Percentiles rank a stretch among this genome's conserved stretches.
Conservation (phyloP, 2,329 filamentous ascomycete genomes). For the Cytospora piceae region DNA sequence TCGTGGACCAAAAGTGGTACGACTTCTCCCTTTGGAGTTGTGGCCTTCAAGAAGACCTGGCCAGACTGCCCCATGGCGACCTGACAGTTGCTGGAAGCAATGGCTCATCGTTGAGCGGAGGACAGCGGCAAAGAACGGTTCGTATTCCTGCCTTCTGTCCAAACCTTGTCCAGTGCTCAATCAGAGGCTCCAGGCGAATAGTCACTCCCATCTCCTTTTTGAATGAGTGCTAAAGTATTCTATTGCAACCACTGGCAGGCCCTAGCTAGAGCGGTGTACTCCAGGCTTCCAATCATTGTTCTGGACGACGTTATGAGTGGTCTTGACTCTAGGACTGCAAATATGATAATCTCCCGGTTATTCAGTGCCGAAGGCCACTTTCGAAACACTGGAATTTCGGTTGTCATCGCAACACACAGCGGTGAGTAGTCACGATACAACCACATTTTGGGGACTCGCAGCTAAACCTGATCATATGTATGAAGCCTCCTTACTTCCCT, state of each 20-base stretch:
- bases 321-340: slow-evolving; percentile 48
- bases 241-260: not conserved
- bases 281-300: slow-evolving; percentile 43
- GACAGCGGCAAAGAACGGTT: slow-evolving; percentile 21
- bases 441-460: no score
- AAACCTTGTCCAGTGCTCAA: no score
- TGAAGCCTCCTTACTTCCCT: not conserved
- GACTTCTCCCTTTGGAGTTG: slow-evolving; percentile 17
- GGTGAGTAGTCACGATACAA: not conserved
- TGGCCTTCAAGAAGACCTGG: slow-evolving; percentile 26
- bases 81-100: slow-evolving; percentile 25
- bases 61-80: slow-evolving; percentile 21
- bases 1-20: slow-evolving; percentile 29
- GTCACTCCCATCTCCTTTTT: not conserved
- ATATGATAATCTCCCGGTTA: slow-evolving; percentile 46
- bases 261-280: slow-evolving; percentile 52
- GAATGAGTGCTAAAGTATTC: not conserved
- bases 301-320: slow-evolving; percentile 53
- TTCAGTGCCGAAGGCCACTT: slow-evolving; percentile 48
- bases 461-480: no score
- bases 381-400: slow-evolving; percentile 42
- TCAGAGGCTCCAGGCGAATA: no score
- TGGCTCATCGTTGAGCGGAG: slow-evolving; percentile 30
- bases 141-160: not conserved
- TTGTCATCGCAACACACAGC: slow-evolving; percentile 30